A percentile compares a stretch with the other conserved stretches of the same genome.
phyloP scores from a whole-genome alignment of 2,329 filamentous ascomycete genomes.

The Aspergillus fischeri region DNA sequence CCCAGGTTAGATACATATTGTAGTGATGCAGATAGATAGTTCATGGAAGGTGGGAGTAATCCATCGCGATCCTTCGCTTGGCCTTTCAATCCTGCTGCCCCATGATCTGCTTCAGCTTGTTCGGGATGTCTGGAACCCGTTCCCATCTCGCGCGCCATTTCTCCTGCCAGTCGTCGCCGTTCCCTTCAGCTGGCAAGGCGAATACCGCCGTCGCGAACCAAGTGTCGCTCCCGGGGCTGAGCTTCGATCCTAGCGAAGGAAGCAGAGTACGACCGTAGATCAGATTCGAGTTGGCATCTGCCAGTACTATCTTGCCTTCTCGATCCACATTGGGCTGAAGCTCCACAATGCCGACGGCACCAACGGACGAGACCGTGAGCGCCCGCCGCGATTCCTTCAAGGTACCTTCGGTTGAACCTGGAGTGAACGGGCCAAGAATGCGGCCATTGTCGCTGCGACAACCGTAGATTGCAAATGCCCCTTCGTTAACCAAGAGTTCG shows the following conservation, averaged over 20 bases:
- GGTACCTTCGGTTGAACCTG: conserved; percentile 41
- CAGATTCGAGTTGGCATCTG: conserved; percentile 75
- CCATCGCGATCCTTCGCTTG: background rate
- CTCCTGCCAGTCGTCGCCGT: conserved; percentile 18
- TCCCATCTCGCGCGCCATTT: conserved; percentile 61
- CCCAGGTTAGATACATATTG: background rate
- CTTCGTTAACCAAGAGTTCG: conserved; percentile 67
- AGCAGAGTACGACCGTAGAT: conserved; percentile 68
- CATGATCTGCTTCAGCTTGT: conserved; percentile 57
- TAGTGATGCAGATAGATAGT: background rate
- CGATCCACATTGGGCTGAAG: conserved; percentile 38
- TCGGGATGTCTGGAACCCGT: conserved; percentile 53
- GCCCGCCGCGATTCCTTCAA: conserved; percentile 30
- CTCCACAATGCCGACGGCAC: conserved; percentile 50
- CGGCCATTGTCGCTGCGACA: conserved; percentile 57
- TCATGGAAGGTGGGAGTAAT: background rate
- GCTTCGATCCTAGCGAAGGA: conserved; percentile 62
- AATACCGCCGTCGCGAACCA: conserved; percentile 72
- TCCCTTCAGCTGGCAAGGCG: conserved; percentile 56
- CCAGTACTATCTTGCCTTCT: conserved; percentile 64
- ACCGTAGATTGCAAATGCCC: conserved; percentile 66
- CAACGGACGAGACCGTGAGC: conserved; percentile 47
- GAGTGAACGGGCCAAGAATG: conserved; percentile 43
- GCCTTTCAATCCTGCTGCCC: conserved; percentile 1
- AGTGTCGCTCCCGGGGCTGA: conserved; percentile 53